phyloP scores from a whole-genome alignment of 1,284 basidiomycete species.

The Tylopilus orsonianus region DNA sequence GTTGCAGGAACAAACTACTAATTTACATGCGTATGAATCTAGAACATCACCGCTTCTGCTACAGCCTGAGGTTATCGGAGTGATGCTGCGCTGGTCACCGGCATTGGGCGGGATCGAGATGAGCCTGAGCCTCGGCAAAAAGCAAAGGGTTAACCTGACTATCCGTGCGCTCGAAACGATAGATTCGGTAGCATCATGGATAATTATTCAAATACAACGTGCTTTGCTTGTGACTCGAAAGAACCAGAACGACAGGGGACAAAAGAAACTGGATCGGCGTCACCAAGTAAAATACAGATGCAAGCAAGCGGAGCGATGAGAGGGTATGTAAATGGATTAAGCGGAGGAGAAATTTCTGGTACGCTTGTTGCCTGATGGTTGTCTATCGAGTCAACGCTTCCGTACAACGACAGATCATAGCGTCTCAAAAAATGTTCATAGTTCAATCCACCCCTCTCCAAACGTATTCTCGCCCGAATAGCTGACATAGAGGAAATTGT shows the following conservation, averaged over 20 bases:
- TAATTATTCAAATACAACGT: constrained; percentile 14
- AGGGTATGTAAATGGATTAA: constrained; percentile 25
- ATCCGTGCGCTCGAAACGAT: background rate
- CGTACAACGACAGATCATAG: constrained; percentile 27
- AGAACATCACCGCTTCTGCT: too few species aligned
- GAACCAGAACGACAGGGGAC: constrained; percentile 4
- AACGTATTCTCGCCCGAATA: constrained; percentile 98
- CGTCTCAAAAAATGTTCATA: constrained; percentile 32
- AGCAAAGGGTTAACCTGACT: too few species aligned
- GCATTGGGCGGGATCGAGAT: background rate
- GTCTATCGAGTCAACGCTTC: constrained; percentile 29
- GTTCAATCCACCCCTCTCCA: constrained; percentile 58
- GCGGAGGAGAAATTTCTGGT: constrained; percentile 12
- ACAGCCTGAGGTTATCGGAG: too few species aligned
- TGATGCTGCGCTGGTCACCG: too few species aligned
- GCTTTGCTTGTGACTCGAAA: constrained; percentile 17
- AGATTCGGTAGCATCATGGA: background rate
- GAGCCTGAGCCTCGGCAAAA: too few species aligned
- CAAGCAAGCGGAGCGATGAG: constrained; percentile 21
- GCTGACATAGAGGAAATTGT: constrained; percentile 94
- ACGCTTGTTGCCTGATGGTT: constrained; percentile 26
- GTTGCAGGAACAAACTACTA: too few species aligned
- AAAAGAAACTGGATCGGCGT: constrained; percentile 2
- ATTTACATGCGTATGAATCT: too few species aligned
- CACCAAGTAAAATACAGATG: constrained; percentile 30